A percentile compares a stretch with the other conserved stretches of the same genome.
Conservation (phyloP, 1,139 yeast species). For the Pneumocystis oryctolagi region DNA sequence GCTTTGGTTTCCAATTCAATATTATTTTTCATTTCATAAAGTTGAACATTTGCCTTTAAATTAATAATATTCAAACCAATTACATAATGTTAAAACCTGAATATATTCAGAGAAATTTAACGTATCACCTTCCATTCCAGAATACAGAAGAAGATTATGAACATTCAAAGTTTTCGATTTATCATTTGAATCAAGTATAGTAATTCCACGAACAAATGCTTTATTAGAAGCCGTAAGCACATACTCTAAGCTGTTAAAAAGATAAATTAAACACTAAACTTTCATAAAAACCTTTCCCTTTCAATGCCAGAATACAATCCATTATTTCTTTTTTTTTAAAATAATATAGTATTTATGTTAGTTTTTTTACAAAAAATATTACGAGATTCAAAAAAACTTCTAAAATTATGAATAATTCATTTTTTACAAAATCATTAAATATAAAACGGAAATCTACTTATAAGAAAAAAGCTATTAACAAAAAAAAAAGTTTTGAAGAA, state of each 20-base stretch:
- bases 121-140: slow-evolving; percentile 96
- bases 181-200: slow-evolving; percentile 73
- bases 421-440: slow-evolving; percentile 15
- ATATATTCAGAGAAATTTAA: slow-evolving; percentile 12
- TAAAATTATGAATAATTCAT: slow-evolving; percentile 15
- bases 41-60: slow-evolving; percentile 70
- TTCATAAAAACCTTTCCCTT: background rate
- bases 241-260: slow-evolving; percentile 8
- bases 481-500: slow-evolving; percentile 6
- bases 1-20: slow-evolving; percentile 70
- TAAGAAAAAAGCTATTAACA: background rate
- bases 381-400: background rate
- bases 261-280: background rate
- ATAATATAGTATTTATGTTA: background rate
- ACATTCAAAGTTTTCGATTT: slow-evolving; percentile 67
- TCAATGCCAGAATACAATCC: background rate
- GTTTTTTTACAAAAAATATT: background rate
- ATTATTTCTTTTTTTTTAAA: background rate
- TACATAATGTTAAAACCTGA: slow-evolving; percentile 9
- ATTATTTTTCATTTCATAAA: slow-evolving; percentile 75
- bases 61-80: slow-evolving; percentile 1
- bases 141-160: slow-evolving; percentile 70
- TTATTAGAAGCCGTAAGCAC: slow-evolving; percentile 57
- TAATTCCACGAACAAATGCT: slow-evolving; percentile 87
- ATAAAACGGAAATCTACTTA: slow-evolving; percentile 4